Conservation (phyloP, 1,139 yeast species). For the Arxiozyma slooffiae region DNA sequence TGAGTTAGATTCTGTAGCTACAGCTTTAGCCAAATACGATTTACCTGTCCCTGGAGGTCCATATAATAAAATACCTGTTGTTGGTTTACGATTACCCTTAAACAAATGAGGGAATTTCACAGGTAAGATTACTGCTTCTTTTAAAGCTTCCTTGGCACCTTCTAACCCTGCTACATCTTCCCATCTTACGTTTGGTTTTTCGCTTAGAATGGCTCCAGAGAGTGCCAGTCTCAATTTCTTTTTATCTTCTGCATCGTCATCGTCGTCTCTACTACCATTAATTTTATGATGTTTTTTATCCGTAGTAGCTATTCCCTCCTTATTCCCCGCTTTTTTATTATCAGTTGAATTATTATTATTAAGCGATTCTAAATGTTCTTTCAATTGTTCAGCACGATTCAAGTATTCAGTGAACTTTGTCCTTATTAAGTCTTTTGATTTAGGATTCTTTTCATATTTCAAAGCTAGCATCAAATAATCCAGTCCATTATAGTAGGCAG, state of each 20-base stretch:
- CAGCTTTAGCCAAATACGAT: conserved; percentile 92
- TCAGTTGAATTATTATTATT: conserved; percentile 32
- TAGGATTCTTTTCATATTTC: conserved; percentile 88
- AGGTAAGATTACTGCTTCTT: conserved; percentile 94
- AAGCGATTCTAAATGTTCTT: conserved; percentile 75
- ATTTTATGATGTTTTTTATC: conserved; percentile 2
- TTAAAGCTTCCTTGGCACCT: conserved; percentile 88
- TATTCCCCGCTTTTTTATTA: conserved; percentile 11
- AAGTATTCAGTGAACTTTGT: conserved; percentile 86
- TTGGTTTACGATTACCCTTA: conserved; percentile 89
- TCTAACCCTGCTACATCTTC: conserved; percentile 94
- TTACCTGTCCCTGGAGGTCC: conserved; percentile 99
- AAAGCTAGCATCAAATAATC: conserved; percentile 94
- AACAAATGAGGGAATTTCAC: conserved; percentile 90
- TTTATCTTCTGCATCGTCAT: conserved; percentile 72
- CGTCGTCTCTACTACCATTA: conserved; percentile 37
- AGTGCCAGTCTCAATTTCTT: conserved; percentile 86
- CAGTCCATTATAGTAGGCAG: conserved; percentile 82
- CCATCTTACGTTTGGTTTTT: conserved; percentile 91
- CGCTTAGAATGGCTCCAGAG: conserved; percentile 84
- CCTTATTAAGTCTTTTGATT: conserved; percentile 79
- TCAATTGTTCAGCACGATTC: conserved; percentile 87
- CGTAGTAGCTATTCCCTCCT: neutral
- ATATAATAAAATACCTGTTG: conserved; percentile 80
- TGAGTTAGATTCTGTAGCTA: conserved; percentile 95